Conservation (phyloP, 805 yeast genomes). For the Kazachstania viticola region DNA sequence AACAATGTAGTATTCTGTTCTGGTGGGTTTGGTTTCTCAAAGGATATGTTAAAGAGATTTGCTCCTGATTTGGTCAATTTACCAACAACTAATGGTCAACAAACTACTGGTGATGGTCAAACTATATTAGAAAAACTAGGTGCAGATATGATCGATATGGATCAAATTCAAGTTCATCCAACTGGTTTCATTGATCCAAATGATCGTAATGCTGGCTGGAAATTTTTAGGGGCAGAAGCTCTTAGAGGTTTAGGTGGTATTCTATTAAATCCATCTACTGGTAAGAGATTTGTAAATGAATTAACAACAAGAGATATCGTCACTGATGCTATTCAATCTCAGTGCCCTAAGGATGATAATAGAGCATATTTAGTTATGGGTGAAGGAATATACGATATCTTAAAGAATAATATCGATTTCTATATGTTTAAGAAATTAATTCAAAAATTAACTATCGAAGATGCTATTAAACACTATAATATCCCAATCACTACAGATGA, state of each 20-base stretch:
- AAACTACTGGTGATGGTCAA: slow-evolving; percentile 51
- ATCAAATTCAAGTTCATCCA: slow-evolving; percentile 50
- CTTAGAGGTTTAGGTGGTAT: slow-evolving; percentile 51
- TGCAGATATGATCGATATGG: slow-evolving; percentile 45
- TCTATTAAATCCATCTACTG: slow-evolving; percentile 33
- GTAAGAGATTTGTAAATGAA: slow-evolving; percentile 44
- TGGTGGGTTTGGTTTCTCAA: slow-evolving; percentile 42
- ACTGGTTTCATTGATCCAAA: slow-evolving; percentile 44
- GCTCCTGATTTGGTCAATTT: slow-evolving; percentile 35
- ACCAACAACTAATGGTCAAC: slow-evolving; percentile 47
- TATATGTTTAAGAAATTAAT: slow-evolving; percentile 33
- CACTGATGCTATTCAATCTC: slow-evolving; percentile 31
- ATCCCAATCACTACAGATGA: slow-evolving; percentile 16
- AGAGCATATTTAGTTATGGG: slow-evolving; percentile 30
- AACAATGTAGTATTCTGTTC: slow-evolving; percentile 39
- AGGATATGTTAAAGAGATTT: slow-evolving; percentile 30
- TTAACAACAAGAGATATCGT: slow-evolving; percentile 42
- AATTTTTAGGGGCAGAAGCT: slow-evolving; percentile 50
- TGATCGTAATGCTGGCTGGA: slow-evolving; percentile 33
- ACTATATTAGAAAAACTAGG: slow-evolving; percentile 35
- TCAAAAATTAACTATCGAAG: slow-evolving; percentile 19
- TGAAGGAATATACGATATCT: slow-evolving; percentile 34
- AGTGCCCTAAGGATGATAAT: slow-evolving; percentile 21
- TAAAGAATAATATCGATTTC: slow-evolving; percentile 40
- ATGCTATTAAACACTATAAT: slow-evolving; percentile 19